phyloP scores from a whole-genome alignment of 352 stramenopile genomes.

The Pythium guiyangense region DNA sequence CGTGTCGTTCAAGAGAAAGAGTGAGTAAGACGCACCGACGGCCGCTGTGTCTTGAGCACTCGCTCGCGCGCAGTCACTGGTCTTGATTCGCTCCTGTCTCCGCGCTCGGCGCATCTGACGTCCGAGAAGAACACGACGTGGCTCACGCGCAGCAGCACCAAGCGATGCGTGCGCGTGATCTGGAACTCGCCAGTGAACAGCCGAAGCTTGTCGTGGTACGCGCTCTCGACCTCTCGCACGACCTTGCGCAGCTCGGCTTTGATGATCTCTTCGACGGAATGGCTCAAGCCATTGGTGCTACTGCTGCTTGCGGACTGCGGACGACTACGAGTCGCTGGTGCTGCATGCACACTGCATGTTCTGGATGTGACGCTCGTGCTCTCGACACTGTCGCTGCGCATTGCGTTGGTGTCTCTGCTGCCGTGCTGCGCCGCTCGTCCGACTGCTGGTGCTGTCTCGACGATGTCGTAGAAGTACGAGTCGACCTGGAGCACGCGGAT shows the following conservation, averaged over 20 bases:
- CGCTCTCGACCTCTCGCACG: constrained; percentile 38
- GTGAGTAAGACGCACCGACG: constrained; percentile 6
- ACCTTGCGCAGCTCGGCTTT: constrained; percentile 40
- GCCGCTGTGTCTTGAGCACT: constrained; percentile 8
- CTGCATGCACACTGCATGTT: neutral
- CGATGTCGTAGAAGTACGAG: constrained; percentile 27
- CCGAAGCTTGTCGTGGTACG: constrained; percentile 31
- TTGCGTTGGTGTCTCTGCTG: neutral
- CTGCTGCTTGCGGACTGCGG: neutral
- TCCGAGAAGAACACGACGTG: constrained; percentile 56
- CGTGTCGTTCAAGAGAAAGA: no score
- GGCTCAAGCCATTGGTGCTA: neutral
- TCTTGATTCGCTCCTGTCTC: neutral
- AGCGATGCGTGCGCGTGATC: constrained; percentile 42
- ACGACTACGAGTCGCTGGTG: neutral
- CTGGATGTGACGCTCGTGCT: neutral
- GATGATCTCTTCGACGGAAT: constrained; percentile 40
- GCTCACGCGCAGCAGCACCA: constrained; percentile 53
- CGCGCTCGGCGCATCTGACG: constrained; percentile 11
- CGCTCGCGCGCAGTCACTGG: neutral
- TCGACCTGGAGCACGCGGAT: constrained; percentile 35
- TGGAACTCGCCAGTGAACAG: constrained; percentile 54
- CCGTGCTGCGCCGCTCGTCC: neutral
- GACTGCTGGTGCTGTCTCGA: neutral
- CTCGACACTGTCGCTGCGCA: neutral